These are phyloP conservation scores for Calvatia gigantea DNA, from an alignment of 768 basidiomycete genomes.

Conservation along the genomic window DNA sequence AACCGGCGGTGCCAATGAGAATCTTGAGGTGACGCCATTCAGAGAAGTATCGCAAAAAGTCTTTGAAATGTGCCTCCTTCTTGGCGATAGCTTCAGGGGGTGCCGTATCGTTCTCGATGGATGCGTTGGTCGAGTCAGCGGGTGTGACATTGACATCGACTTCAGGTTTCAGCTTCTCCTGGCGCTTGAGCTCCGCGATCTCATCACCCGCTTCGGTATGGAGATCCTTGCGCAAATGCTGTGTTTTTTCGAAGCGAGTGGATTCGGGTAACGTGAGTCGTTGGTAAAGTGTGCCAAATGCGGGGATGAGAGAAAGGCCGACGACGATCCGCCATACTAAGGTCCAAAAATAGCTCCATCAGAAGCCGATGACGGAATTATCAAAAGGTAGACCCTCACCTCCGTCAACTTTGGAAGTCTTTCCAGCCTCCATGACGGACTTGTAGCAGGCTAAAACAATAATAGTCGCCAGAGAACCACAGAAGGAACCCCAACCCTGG, in stretches of 20 bases:
- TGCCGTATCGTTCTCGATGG: conserved; percentile 8
- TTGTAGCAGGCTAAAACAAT: conserved; percentile 64
- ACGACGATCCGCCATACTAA: conserved; percentile 71
- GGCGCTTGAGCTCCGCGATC: conserved; percentile 24
- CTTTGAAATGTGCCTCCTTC: conserved; percentile 52
- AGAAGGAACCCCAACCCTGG: conserved; percentile 75
- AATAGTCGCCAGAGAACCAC: conserved; percentile 60
- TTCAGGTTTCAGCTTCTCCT: conserved; percentile 16
- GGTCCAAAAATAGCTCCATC: neutral
- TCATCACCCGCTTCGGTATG: conserved; percentile 29
- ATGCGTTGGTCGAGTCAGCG: neutral
- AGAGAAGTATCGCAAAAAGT: conserved; percentile 65
- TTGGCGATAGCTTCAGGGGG: conserved; percentile 23
- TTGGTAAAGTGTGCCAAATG: conserved; percentile 71
- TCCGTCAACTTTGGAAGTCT: conserved; percentile 67
- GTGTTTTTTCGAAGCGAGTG: conserved; percentile 46
- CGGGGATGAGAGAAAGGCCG: conserved; percentile 74
- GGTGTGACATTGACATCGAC: conserved; percentile 9
- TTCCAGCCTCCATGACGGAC: conserved; percentile 53
- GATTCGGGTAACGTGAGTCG: conserved; percentile 73
- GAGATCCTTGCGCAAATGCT: conserved; percentile 29
- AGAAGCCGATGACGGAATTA: neutral
- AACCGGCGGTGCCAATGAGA: conserved; percentile 61
- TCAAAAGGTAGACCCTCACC: conserved; percentile 31
- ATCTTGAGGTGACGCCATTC: conserved; percentile 69